Conservation (phyloP, 768 basidiomycete genomes). For the Suillus lakei region DNA sequence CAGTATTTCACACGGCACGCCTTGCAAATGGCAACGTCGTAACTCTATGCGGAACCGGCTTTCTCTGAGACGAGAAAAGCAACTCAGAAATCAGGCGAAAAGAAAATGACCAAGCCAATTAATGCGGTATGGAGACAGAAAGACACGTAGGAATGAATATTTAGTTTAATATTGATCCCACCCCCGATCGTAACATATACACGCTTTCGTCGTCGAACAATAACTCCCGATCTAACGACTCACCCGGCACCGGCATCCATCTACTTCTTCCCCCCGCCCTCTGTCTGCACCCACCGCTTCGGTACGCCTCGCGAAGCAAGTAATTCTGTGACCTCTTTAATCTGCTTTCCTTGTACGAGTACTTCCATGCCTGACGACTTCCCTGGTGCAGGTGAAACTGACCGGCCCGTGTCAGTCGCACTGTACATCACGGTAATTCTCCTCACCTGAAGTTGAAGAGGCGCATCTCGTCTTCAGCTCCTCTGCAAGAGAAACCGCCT, state of each 20-base stretch:
- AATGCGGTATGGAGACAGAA: background rate
- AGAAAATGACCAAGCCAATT: background rate
- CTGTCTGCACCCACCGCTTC: constrained; percentile 76
- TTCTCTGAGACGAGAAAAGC: background rate
- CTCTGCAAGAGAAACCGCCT: constrained; percentile 76
- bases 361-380: constrained; percentile 69
- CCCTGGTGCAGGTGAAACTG: constrained; percentile 68
- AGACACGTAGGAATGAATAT: background rate
- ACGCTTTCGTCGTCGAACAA: constrained; percentile 10
- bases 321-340: constrained; percentile 66
- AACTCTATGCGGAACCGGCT: background rate
- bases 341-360: constrained; percentile 86
- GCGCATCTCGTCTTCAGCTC: constrained; percentile 80
- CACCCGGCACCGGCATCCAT: too few species aligned
- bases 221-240: background rate
- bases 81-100: background rate
- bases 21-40: background rate
- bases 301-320: constrained; percentile 75
- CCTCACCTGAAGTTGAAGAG: constrained; percentile 74
- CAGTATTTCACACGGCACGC: background rate
- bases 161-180: background rate
- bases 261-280: constrained; percentile 52
- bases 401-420: background rate
- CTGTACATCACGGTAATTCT: background rate
- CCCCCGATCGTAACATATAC: background rate